A percentile compares a stretch with the other conserved stretches of the same genome.
Evolutionary conservation across 805 yeast species (phyloP).

Genomic region (Ogataea nakhonphanomensis): DNA sequence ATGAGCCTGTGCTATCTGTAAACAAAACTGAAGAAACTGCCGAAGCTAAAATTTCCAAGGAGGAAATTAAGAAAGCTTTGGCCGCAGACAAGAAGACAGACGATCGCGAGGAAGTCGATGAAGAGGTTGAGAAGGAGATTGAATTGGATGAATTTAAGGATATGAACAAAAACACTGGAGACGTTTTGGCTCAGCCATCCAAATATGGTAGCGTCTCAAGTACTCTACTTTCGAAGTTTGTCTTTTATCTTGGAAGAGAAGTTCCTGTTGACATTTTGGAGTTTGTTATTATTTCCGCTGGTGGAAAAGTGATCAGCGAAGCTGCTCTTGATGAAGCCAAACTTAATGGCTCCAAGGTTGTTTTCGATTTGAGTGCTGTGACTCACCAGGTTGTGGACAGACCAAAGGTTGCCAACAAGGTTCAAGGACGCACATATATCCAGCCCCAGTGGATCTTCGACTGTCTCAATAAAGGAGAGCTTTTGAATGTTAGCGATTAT

Average conservation of each 20-base stretch:
- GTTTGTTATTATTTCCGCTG: slow-evolving; percentile 79
- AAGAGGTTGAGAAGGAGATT: slow-evolving; percentile 41
- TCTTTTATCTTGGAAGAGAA: slow-evolving; percentile 90
- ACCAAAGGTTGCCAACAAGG: slow-evolving; percentile 72
- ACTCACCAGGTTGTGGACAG: slow-evolving; percentile 96
- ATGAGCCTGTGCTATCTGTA: slow-evolving; percentile 37
- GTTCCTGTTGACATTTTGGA: slow-evolving; percentile 91
- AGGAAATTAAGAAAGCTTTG: slow-evolving; percentile 48
- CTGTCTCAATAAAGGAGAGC: slow-evolving; percentile 70
- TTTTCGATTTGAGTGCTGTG: slow-evolving; percentile 59
- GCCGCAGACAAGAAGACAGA: slow-evolving; percentile 46
- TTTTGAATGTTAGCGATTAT: slow-evolving; percentile 75
- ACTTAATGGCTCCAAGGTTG: slow-evolving; percentile 42
- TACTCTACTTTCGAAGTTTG: slow-evolving; percentile 65
- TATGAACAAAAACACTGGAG: slow-evolving; percentile 60
- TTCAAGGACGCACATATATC: slow-evolving; percentile 87
- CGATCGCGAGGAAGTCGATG: slow-evolving; percentile 39
- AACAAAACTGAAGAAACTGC: slow-evolving; percentile 25
- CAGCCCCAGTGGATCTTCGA: slow-evolving; percentile 99
- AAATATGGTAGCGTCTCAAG: slow-evolving; percentile 57
- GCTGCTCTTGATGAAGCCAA: slow-evolving; percentile 75
- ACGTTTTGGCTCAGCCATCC: slow-evolving; percentile 69
- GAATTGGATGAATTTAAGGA: slow-evolving; percentile 73
- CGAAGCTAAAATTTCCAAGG: slow-evolving; percentile 38
- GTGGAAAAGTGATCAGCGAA: slow-evolving; percentile 84